These are phyloP conservation scores for Catunica adiposa DNA, from an alignment of 2,329 filamentous ascomycete species.

Conservation along the genomic window DNA sequence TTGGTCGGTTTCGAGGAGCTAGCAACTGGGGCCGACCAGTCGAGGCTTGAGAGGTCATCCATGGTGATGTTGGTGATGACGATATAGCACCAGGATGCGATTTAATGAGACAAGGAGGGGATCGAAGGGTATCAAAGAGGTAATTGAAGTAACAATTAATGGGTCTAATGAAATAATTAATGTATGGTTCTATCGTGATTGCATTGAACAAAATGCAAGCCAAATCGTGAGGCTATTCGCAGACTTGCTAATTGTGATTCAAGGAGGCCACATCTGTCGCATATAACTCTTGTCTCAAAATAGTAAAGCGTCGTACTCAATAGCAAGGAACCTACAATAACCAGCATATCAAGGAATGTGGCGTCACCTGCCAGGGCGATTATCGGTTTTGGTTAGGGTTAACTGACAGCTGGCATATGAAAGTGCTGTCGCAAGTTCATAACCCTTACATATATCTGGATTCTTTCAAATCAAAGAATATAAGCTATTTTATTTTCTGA, in stretches of 20 bases:
- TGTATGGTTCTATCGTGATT: neutral
- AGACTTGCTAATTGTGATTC: neutral
- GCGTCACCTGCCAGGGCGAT: neutral
- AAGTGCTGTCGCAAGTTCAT: no score
- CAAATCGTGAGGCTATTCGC: neutral
- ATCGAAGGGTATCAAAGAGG: neutral
- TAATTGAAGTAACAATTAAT: neutral
- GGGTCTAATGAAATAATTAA: neutral
- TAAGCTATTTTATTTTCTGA: no score
- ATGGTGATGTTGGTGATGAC: constrained; percentile 24
- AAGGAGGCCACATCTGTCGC: neutral
- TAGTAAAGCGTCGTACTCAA: neutral
- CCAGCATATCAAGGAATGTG: neutral
- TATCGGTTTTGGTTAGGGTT: no score
- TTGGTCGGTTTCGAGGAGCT: constrained; percentile 19
- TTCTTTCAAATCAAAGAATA: no score
- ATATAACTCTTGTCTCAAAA: neutral
- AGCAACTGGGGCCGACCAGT: constrained; percentile 32
- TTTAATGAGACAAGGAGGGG: neutral
- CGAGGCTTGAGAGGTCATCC: constrained; percentile 45
- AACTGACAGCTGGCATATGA: no score
- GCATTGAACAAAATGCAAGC: neutral
- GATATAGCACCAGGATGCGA: neutral
- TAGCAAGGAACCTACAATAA: neutral
- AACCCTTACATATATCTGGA: no score